Base-by-base conservation (phyloP, 108 stramenopile genomes). In the Conticribra weissflogii region DNA sequence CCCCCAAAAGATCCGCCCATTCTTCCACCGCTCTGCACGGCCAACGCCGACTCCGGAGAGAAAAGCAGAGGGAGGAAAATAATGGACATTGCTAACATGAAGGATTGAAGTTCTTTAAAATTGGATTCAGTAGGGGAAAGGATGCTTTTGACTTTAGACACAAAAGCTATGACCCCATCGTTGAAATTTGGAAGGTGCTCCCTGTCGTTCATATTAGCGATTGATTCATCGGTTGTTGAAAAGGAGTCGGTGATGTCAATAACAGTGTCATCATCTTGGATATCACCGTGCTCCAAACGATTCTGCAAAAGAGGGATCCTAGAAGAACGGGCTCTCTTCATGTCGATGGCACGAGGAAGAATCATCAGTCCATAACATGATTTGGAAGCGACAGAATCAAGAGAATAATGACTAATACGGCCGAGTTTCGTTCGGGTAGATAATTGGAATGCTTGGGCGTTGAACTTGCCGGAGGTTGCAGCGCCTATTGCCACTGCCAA, bases 1-100 rank as follows among this genome's bases (percentile, higher is more conserved):
- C 79, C 69, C 5, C 66, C 68, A 64, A 83, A 84, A 9, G 83
- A 83, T 23, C 89, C 89, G 12, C 89, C 89, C 81, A 90, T 88
- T n/a, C 89, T 71, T 21, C 89, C 89, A 33, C 89, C 88, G 33
- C 76, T 74, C 62, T 78, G 81, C 25, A 84, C 88, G 7, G 88
- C 88, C 70, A 74, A 76, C 47, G 88, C 81, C 15, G 72, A 55
- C 23, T 60, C 18, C 7, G 66, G 24, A 28, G 34, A 46, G 17
- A 56, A 23, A 15, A 76, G 33, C 33, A 76, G 32, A 17, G 66
- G 66, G 30, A 76, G 71, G 3, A 72, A 22, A 34, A 72, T 56
- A 23, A 76, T 62, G 32, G 66, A 18, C 0, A 76, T 28, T 19
- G 74, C 55, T 23, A 68, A 28, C 18, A 74, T 52, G 31, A 71